Evolutionary conservation across 2,329 filamentous ascomycete species (phyloP).

Genomic region (Dothidotthia symphoricarpi): DNA sequence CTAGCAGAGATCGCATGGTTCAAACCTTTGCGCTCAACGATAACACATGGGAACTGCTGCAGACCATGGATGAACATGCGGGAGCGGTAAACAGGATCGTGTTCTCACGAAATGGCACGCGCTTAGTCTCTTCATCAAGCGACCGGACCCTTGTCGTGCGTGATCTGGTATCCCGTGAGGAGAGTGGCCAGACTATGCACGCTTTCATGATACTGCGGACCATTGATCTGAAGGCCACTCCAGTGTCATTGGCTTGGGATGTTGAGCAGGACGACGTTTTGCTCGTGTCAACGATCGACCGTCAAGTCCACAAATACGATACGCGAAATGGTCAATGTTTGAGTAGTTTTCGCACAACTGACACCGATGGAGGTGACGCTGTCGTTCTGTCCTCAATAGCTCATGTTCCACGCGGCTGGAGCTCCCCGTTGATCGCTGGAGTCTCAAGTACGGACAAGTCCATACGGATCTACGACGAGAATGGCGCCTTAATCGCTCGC

Average conservation of each 20-base stretch:
- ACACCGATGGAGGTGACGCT: slow-evolving; percentile 75
- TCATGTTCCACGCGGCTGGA: slow-evolving; percentile 56
- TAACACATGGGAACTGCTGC: slow-evolving; percentile 70
- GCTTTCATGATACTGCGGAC: slow-evolving; percentile 76
- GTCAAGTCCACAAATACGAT: slow-evolving; percentile 59
- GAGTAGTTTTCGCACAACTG: slow-evolving; percentile 76
- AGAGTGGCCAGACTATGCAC: slow-evolving; percentile 56
- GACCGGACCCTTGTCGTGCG: slow-evolving; percentile 85
- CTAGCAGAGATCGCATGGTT: slow-evolving; percentile 77
- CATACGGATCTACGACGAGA: slow-evolving; percentile 82
- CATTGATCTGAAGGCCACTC: slow-evolving; percentile 81
- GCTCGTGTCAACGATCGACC: slow-evolving; percentile 61
- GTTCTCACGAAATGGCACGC: slow-evolving; percentile 68
- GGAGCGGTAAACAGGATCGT: slow-evolving; percentile 78
- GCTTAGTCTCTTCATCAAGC: slow-evolving; percentile 75
- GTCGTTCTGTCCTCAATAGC: slow-evolving; percentile 79
- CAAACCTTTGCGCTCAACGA: slow-evolving; percentile 73
- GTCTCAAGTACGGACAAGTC: slow-evolving; percentile 95
- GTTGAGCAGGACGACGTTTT: slow-evolving; percentile 59
- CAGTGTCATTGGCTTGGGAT: slow-evolving; percentile 75
- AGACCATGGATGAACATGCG: slow-evolving; percentile 89
- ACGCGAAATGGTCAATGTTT: slow-evolving; percentile 67
- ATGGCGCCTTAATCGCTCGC: slow-evolving; percentile 73
- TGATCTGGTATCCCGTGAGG: slow-evolving; percentile 70
- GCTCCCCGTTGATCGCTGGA: slow-evolving; percentile 72